Evolutionary conservation across 768 basidiomycete genomes (phyloP).

Genomic region (Cantharellus anzutake): DNA sequence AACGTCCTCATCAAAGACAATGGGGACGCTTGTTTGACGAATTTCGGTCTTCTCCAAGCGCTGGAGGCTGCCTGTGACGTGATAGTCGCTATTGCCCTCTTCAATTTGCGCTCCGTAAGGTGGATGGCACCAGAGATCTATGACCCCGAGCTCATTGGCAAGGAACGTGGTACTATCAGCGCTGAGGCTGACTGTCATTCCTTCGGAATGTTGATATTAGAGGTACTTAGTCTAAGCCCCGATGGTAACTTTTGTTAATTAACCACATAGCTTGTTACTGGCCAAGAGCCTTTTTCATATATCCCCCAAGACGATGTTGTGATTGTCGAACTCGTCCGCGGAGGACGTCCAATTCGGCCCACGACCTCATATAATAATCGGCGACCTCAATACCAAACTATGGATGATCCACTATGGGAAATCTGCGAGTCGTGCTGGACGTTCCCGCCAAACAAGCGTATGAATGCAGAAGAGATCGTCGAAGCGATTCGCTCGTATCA

Average conservation of each 20-base stretch:
- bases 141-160: background rate
- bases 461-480: background rate
- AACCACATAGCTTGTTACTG: background rate
- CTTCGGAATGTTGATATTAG: background rate
- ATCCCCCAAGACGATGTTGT: background rate
- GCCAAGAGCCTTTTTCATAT: background rate
- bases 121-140: conserved; percentile 24
- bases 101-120: conserved; percentile 17
- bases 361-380: background rate
- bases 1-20: conserved; percentile 21
- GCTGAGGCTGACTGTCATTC: background rate
- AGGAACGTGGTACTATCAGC: background rate
- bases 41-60: conserved; percentile 24
- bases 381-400: background rate
- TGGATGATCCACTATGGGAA: background rate
- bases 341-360: background rate
- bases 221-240: background rate
- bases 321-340: background rate
- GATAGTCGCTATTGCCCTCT: conserved; percentile 14
- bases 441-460: background rate
- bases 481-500: background rate
- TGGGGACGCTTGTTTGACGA: conserved; percentile 18
- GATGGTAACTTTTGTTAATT: background rate
- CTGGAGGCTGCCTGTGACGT: conserved; percentile 21
- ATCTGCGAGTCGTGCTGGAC: background rate